A percentile compares a stretch with the other conserved stretches of the same genome.
Evolutionary conservation across 192 early-diverging fungal genomes (phyloP).

Genomic region (Globomyces pollinis-pini): DNA sequence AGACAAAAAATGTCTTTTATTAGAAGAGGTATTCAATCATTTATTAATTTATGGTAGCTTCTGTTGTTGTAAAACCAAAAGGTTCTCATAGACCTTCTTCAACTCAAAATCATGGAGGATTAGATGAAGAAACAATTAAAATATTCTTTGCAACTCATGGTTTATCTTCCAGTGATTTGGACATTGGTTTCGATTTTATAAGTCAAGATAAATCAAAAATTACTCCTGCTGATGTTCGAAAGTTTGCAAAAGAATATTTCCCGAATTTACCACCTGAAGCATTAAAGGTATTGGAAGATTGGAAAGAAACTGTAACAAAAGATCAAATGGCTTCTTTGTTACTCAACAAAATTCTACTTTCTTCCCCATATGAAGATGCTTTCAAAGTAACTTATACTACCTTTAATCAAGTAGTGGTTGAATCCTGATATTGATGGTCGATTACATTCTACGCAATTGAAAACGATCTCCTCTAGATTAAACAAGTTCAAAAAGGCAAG

Average conservation of each 20-base stretch:
- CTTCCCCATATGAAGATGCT: constrained; percentile 32
- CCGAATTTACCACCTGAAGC: constrained; percentile 9
- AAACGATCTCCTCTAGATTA: constrained; percentile 2
- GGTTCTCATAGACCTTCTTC: no score
- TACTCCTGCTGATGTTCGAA: constrained; percentile 8
- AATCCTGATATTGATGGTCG: not conserved
- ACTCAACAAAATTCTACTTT: constrained; percentile 13
- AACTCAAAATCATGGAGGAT: no score
- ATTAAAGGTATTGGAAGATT: constrained; percentile 6
- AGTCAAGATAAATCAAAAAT: constrained; percentile 11
- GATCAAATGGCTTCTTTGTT: constrained; percentile 33
- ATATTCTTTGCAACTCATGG: constrained; percentile 6
- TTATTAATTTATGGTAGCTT: no score
- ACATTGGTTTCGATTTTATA: constrained; percentile 15
- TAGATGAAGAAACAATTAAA: constrained; percentile 9
- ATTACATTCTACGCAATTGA: not conserved
- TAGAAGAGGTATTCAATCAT: no score
- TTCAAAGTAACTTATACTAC: constrained; percentile 25
- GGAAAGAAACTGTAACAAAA: constrained; percentile 38
- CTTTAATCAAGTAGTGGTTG: no score
- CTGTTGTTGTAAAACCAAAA: no score
- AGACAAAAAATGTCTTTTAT: no score
- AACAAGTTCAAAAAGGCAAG: constrained; percentile 17
- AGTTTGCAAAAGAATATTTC: constrained; percentile 13
- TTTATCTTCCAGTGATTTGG: constrained; percentile 17